Conservation (phyloP, 2,329 filamentous ascomycete genomes). For the Rhinocladiella mackenziei region DNA sequence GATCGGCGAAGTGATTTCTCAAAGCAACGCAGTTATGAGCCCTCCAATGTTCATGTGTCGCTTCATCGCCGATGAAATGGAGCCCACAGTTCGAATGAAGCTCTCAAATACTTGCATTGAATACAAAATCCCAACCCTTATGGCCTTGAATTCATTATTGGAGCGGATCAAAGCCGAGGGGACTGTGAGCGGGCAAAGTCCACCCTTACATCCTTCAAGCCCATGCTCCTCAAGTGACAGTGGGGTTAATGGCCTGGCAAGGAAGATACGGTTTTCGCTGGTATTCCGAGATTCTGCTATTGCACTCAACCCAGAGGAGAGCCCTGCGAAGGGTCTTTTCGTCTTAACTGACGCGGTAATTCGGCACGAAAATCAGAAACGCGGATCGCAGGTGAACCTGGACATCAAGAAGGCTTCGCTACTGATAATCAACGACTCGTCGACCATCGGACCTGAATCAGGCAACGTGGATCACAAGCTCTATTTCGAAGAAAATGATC, state of each 20-base stretch:
- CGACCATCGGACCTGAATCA: constrained; percentile 39
- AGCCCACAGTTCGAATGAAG: constrained; percentile 84
- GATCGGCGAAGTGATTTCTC: constrained; percentile 57
- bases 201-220: constrained; percentile 55
- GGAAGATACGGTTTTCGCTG: constrained; percentile 55
- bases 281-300: constrained; percentile 74
- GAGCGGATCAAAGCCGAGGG: constrained; percentile 67
- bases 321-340: constrained; percentile 71
- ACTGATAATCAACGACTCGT: constrained; percentile 73
- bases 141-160: constrained; percentile 70
- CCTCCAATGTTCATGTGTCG: constrained; percentile 74
- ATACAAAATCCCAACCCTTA: constrained; percentile 78
- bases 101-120: constrained; percentile 80
- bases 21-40: constrained; percentile 32
- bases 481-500: constrained; percentile 37
- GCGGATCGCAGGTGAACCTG: constrained; percentile 60
- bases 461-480: constrained; percentile 33
- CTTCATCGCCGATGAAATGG: constrained; percentile 90
- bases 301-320: constrained; percentile 75
- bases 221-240: constrained; percentile 20
- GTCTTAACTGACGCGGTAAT: constrained; percentile 72
- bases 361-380: constrained; percentile 62
- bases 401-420: constrained; percentile 77
- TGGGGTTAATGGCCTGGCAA: constrained; percentile 34
- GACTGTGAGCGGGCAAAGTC: constrained; percentile 38